Conservation (phyloP, 2,329 filamentous ascomycete genomes). For the Intubia oerlemansii region DNA sequence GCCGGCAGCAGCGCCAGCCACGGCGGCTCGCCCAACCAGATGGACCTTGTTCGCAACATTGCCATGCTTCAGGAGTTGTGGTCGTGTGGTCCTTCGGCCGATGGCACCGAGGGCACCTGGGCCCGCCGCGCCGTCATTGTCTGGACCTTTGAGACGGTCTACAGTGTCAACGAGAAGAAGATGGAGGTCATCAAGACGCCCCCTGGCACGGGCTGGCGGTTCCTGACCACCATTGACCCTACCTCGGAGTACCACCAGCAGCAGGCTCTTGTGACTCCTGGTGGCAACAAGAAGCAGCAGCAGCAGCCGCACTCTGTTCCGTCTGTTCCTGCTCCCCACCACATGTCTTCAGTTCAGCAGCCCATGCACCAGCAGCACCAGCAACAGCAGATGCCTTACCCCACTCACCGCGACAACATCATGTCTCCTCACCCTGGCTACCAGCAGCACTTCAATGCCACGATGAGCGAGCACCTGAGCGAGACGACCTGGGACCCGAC, state of each 20-base stretch:
- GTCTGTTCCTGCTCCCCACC: background rate
- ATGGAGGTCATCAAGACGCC: slow-evolving; percentile 24
- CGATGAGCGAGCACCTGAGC: slow-evolving; percentile 36
- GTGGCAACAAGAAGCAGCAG: slow-evolving; percentile 1
- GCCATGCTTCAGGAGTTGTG: slow-evolving; percentile 48
- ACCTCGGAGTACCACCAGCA: slow-evolving; percentile 36
- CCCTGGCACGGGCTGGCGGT: slow-evolving; percentile 36
- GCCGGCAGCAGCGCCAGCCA: slow-evolving; percentile 9
- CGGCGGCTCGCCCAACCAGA: slow-evolving; percentile 18
- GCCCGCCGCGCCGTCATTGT: slow-evolving; percentile 37
- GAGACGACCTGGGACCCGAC: slow-evolving; percentile 9
- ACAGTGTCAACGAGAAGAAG: slow-evolving; percentile 20
- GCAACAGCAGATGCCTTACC: slow-evolving; percentile 8
- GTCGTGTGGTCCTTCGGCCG: slow-evolving; percentile 24
- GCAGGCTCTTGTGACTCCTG: slow-evolving; percentile 15
- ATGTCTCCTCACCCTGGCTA: slow-evolving; percentile 31
- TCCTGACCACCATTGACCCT: slow-evolving; percentile 37
- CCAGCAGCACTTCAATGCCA: slow-evolving; percentile 29
- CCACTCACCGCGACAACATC: slow-evolving; percentile 18
- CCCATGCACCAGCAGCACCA: slow-evolving; percentile 1
- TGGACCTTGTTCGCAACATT: slow-evolving; percentile 36
- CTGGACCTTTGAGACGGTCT: slow-evolving; percentile 38
- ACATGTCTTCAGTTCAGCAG: slow-evolving; percentile 2
- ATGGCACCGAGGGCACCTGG: slow-evolving; percentile 18
- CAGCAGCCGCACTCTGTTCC: slow-evolving; percentile 1